Evolutionary conservation across 176 grass and related monocot genomes (phyloP), one percentile per base, ranked within the genome.

Genomic region (Cocos nucifera): DNA sequence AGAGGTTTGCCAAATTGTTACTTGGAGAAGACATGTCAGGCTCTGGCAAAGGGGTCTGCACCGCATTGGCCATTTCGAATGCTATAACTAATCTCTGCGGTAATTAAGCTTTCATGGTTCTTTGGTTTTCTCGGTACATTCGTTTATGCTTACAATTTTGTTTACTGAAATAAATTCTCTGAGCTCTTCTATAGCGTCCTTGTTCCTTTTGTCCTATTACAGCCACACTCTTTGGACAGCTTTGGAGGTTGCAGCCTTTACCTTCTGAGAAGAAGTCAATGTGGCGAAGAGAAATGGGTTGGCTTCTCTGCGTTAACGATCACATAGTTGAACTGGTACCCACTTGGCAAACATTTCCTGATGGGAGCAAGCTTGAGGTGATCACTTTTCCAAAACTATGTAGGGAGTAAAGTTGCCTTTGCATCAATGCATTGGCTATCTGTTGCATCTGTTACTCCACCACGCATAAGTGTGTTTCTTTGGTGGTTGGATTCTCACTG

Each of bases 11-110:
- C 14, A 98, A 98, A 76, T 76, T 98, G 79, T 67, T 98, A 39
- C 87, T 98, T 6, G 93, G 93, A 54, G 93, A 98, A 78, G 93
- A 98, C 76, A 98, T 98, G 93, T 98, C 93, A 12, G 93, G 93
- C 14, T 72, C 78, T 61, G 93, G 93, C 74, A 92, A 92, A 77
- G 93, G 93, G 56, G 93, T 92, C 61, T 98, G 88, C 70, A 92
- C 87, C 0, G 93, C 93, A 58, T 77, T 92, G 48, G 87, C 93
- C n/a, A 88, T 89, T 70, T 80, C 87, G 69, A 98, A 98, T 80
- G 87, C 93, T 20, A 79, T 98, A 51, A 98, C 93, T 22, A 98
- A 98, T 29, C 93, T 98, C 67, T 98, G 93, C 57, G 93, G 93
- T 98, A 61, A 21, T 1, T 21, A 21, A 75, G 59, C 2, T 3